Percentiles rank a stretch among this genome's conserved stretches.
phyloP scores from a whole-genome alignment of 1,284 basidiomycete genomes.

The Fomitiporia mediterranea region DNA sequence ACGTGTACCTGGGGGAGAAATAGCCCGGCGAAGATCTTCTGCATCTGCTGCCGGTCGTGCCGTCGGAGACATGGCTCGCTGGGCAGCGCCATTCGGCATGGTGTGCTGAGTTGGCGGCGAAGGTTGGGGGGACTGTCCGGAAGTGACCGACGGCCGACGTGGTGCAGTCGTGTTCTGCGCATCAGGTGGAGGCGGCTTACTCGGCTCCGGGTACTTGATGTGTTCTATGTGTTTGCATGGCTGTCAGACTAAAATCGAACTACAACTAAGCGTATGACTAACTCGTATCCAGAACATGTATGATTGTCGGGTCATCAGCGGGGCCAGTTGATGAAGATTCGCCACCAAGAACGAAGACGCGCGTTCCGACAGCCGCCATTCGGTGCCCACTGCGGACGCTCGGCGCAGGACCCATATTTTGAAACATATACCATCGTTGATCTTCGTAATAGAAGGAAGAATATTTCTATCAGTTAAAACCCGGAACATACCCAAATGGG shows the following conservation, averaged over 20 bases:
- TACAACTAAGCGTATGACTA: constrained; percentile 32
- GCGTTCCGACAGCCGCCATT: constrained; percentile 86
- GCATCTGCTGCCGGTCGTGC: constrained; percentile 38
- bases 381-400: constrained; percentile 91
- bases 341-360: constrained; percentile 91
- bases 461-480: not conserved
- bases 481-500: constrained; percentile 1
- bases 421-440: constrained; percentile 97
- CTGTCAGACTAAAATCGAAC: constrained; percentile 8
- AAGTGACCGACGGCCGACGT: constrained; percentile 39
- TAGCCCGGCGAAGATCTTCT: constrained; percentile 58
- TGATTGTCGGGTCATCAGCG: constrained; percentile 76
- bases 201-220: constrained; percentile 89
- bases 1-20: constrained; percentile 50
- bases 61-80: constrained; percentile 55
- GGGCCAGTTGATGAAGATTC: constrained; percentile 79
- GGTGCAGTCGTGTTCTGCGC: constrained; percentile 30
- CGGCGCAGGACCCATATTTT: constrained; percentile 97
- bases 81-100: constrained; percentile 31
- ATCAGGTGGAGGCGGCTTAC: constrained; percentile 42
- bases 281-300: constrained; percentile 95
- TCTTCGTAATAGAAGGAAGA: constrained; percentile 33
- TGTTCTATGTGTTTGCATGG: constrained; percentile 60
- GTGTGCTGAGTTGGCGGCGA: constrained; percentile 15
- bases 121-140: constrained; percentile 24